These are phyloP conservation scores for Tricholoma terreum DNA, from an alignment of 768 basidiomycete species.

Conservation along the genomic window DNA sequence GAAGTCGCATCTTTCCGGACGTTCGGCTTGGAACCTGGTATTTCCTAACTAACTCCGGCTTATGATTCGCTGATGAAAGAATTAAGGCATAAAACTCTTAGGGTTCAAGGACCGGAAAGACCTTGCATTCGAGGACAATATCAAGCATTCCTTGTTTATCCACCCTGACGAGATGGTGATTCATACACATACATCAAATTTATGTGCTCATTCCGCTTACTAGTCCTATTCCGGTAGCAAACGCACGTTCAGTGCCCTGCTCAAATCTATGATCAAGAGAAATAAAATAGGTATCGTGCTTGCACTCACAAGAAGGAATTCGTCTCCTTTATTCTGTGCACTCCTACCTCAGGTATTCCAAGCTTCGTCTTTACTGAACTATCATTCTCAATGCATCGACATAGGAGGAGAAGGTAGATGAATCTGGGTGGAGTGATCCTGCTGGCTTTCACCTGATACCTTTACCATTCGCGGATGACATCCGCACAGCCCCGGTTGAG, in stretches of 20 bases:
- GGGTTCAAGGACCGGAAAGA: constrained; percentile 80
- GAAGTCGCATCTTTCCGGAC: constrained; percentile 82
- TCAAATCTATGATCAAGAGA: constrained; percentile 79
- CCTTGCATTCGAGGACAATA: constrained; percentile 81
- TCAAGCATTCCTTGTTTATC: constrained; percentile 89
- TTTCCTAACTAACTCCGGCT: constrained; percentile 7
- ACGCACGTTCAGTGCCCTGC: constrained; percentile 84
- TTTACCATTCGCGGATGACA: constrained; percentile 94
- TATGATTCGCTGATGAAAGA: not conserved
- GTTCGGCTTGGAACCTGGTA: constrained; percentile 74
- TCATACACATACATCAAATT: not conserved
- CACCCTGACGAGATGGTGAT: constrained; percentile 88
- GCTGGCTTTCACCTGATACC: constrained; percentile 92
- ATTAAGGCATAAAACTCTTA: constrained; percentile 78
- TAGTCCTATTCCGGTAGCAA: constrained; percentile 87
- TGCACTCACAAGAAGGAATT: constrained; percentile 63
- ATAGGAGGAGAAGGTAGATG: constrained; percentile 68
- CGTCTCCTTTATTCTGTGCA: constrained; percentile 77
- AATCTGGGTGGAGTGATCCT: constrained; percentile 75
- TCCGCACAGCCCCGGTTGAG: constrained; percentile 73
- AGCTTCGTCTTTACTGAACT: not conserved
- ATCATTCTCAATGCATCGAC: constrained; percentile 1
- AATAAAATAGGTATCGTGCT: constrained; percentile 80
- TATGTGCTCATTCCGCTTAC: not conserved
- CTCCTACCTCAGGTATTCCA: constrained; percentile 76